Conservation (phyloP, 1,139 yeast species). For the Citeromyces siamensis region DNA sequence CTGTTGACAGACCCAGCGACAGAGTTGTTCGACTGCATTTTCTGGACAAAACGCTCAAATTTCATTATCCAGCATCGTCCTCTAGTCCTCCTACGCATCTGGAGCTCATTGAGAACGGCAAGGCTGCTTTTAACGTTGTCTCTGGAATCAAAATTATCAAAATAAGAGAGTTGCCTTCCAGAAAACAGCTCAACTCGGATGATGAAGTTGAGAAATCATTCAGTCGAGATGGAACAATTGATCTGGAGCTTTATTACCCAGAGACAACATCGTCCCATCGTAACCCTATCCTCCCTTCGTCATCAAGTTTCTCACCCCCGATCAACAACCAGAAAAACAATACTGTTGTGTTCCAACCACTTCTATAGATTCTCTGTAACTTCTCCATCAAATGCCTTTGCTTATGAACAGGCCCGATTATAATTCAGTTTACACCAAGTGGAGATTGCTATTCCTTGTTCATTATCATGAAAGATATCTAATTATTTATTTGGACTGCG, state of each 20-base stretch:
- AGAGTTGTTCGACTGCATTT: conserved; percentile 28
- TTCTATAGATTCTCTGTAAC: conserved; percentile 1
- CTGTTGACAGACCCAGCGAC: conserved; percentile 10
- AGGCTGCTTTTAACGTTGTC: conserved; percentile 47
- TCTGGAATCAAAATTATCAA: conserved; percentile 20
- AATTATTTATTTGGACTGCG: too few species aligned
- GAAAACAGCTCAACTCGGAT: conserved; percentile 14
- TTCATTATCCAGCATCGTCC: conserved; percentile 43
- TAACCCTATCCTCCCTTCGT: not conserved
- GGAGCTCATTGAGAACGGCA: conserved; percentile 62
- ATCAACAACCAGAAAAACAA: not conserved
- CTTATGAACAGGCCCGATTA: not conserved
- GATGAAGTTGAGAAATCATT: conserved; percentile 16
- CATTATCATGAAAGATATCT: too few species aligned
- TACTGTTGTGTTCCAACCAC: conserved; percentile 4
- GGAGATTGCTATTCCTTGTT: too few species aligned
- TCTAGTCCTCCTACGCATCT: conserved; percentile 58
- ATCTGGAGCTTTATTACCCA: conserved; percentile 1
- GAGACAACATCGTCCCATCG: not conserved
- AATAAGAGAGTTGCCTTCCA: conserved; percentile 12
- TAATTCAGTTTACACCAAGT: too few species aligned
- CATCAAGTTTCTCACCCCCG: not conserved
- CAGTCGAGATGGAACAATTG: conserved; percentile 3
- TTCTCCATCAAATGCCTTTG: not conserved
- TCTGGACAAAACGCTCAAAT: conserved; percentile 30